A percentile compares a stretch with the other conserved stretches of the same genome.
phyloP scores from a whole-genome alignment of 768 basidiomycete species.

The Rhodocollybia butyracea region DNA sequence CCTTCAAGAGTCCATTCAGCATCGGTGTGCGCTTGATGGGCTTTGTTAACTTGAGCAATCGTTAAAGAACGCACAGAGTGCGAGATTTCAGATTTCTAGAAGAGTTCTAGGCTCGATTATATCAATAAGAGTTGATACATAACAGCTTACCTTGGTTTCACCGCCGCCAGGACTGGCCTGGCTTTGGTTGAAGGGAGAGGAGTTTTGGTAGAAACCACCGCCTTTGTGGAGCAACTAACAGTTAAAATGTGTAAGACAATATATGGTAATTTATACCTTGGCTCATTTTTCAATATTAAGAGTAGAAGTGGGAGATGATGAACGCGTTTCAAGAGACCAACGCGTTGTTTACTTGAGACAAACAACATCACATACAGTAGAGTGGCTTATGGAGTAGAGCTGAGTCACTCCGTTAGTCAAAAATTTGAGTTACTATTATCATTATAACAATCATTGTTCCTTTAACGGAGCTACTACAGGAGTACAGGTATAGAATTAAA shows the following conservation, averaged over 20 bases:
- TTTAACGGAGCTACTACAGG: too few relatives aligned
- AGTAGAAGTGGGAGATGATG: not conserved
- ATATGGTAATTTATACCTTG: not conserved
- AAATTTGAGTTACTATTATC: too few relatives aligned
- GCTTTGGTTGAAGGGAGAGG: constrained; percentile 1
- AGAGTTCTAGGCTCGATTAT: not conserved
- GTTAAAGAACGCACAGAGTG: constrained; percentile 72
- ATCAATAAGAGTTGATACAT: not conserved
- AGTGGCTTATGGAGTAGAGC: too few relatives aligned
- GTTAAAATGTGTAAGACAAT: not conserved
- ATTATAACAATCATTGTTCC: too few relatives aligned
- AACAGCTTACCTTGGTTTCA: not conserved
- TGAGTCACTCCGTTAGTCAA: too few relatives aligned
- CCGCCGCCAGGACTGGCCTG: constrained; percentile 6
- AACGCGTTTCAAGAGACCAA: not conserved
- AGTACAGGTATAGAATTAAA: too few relatives aligned
- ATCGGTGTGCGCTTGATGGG: constrained; percentile 83
- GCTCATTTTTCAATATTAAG: not conserved
- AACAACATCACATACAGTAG: too few relatives aligned
- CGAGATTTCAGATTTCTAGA: constrained; percentile 32
- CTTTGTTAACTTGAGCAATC: constrained; percentile 68
- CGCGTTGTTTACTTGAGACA: not conserved
- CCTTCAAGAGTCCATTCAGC: constrained; percentile 87
- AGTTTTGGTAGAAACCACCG: constrained; percentile 1
- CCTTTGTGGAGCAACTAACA: not conserved